These are phyloP conservation scores for Aspergillus homomorphus DNA, from an alignment of 495 filamentous ascomycete species.

Conservation along the genomic window DNA sequence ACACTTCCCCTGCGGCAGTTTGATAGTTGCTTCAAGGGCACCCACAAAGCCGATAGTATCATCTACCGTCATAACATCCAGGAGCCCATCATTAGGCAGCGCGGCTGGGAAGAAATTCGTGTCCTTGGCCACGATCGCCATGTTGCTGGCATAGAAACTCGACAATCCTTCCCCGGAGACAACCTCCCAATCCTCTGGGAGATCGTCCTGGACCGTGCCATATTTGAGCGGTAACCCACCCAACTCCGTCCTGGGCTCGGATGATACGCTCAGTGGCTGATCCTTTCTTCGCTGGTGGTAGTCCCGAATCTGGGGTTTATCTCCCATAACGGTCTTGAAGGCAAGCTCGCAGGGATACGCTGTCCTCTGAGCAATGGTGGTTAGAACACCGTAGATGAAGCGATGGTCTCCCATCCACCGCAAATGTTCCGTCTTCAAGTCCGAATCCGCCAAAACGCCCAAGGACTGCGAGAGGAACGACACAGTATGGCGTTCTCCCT, in stretches of 20 bases:
- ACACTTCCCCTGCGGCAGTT: constrained; percentile 66
- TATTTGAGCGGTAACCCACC: constrained; percentile 72
- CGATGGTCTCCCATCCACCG: constrained; percentile 86
- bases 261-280: constrained; percentile 21
- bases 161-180: constrained; percentile 71
- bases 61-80: constrained; percentile 79
- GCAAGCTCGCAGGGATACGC: constrained; percentile 88
- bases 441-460: constrained; percentile 84
- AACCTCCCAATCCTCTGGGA: constrained; percentile 73
- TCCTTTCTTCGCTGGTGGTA: constrained; percentile 62
- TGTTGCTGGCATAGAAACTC: constrained; percentile 94
- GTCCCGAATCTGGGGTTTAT: constrained; percentile 69
- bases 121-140: constrained; percentile 86
- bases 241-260: constrained; percentile 23
- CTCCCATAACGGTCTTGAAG: constrained; percentile 70
- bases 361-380: constrained; percentile 65
- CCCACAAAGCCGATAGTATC: constrained; percentile 65
- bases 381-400: constrained; percentile 80
- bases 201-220: constrained; percentile 70
- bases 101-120: constrained; percentile 86
- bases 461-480: constrained; percentile 91
- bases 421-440: constrained; percentile 83
- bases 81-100: constrained; percentile 76
- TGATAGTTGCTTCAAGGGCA: constrained; percentile 62
- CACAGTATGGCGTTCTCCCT: constrained; percentile 65